phyloP scores from a whole-genome alignment of 2,329 filamentous ascomycete genomes.

The Exophiala sp. region DNA sequence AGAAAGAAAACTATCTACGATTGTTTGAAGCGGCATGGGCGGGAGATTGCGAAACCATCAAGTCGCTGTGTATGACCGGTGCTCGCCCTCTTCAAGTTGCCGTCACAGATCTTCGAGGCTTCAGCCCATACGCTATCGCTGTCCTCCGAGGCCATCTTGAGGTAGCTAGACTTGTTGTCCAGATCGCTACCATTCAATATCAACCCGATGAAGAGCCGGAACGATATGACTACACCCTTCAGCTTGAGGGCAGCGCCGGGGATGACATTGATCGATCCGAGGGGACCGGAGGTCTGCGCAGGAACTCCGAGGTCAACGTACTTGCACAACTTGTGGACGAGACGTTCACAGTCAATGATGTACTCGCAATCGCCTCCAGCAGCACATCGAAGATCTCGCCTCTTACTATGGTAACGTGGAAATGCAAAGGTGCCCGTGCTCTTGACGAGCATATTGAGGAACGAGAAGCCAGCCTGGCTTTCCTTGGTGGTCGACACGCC shows the following conservation, averaged over 20 bases:
- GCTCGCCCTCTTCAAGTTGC: constrained; percentile 66
- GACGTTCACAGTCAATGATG: constrained; percentile 70
- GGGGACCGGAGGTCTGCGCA: constrained; percentile 37
- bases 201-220: constrained; percentile 53
- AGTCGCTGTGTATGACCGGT: constrained; percentile 57
- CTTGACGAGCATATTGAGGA: constrained; percentile 29
- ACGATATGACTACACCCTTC: constrained; percentile 41
- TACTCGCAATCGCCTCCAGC: constrained; percentile 65
- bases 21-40: constrained; percentile 64
- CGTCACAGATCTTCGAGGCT: constrained; percentile 49
- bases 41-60: constrained; percentile 65
- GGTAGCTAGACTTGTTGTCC: constrained; percentile 63
- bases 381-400: constrained; percentile 64
- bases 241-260: constrained; percentile 24
- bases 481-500: background rate
- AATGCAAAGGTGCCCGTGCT: constrained; percentile 36
- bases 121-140: constrained; percentile 66
- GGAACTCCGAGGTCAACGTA: constrained; percentile 32
- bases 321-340: constrained; percentile 58
- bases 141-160: constrained; percentile 63
- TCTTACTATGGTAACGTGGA: constrained; percentile 48
- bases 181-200: constrained; percentile 69
- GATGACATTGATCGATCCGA: constrained; percentile 38
- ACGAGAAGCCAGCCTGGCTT: constrained; percentile 2
- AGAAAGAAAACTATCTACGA: constrained; percentile 58